phyloP scores from a whole-genome alignment of 2,329 filamentous ascomycete species.

The Paradendryphiella salina region DNA sequence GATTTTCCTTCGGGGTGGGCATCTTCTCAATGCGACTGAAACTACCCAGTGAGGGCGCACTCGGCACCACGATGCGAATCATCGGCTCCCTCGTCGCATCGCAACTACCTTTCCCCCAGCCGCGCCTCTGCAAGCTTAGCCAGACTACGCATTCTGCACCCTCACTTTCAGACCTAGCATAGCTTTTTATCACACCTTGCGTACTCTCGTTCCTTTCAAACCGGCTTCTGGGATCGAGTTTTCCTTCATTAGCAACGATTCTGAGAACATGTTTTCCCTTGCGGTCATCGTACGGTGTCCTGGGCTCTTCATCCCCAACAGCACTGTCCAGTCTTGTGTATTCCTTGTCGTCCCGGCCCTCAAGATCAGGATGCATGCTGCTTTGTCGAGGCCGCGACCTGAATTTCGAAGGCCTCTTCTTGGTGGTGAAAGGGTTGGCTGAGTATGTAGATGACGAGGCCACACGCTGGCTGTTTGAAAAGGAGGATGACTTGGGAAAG shows the following conservation, averaged over 20 bases:
- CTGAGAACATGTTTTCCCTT: constrained; percentile 34
- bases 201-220: constrained; percentile 27
- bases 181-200: constrained; percentile 19
- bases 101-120: not conserved
- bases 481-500: constrained; percentile 22
- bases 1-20: not conserved
- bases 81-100: not conserved
- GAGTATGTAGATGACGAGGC: constrained; percentile 22
- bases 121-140: constrained; percentile 17
- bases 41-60: not conserved
- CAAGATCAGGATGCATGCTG: not conserved
- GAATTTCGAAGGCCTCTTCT: constrained; percentile 34
- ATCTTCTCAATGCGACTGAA: not conserved
- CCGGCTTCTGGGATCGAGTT: constrained; percentile 22
- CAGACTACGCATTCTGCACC: constrained; percentile 18
- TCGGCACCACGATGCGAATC: constrained; percentile 21
- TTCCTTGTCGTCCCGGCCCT: not conserved
- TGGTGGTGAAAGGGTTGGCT: constrained; percentile 25
- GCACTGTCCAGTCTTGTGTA: constrained; percentile 12
- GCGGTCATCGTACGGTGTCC: constrained; percentile 13
- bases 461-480: constrained; percentile 25
- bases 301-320: constrained; percentile 4
- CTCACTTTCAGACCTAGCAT: constrained; percentile 4
- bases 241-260: constrained; percentile 16
- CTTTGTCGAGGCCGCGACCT: constrained; percentile 22